A percentile compares a stretch with the other conserved stretches of the same genome.
Conservation (phyloP, 805 yeast genomes). For the Lachancea kluyveri region DNA sequence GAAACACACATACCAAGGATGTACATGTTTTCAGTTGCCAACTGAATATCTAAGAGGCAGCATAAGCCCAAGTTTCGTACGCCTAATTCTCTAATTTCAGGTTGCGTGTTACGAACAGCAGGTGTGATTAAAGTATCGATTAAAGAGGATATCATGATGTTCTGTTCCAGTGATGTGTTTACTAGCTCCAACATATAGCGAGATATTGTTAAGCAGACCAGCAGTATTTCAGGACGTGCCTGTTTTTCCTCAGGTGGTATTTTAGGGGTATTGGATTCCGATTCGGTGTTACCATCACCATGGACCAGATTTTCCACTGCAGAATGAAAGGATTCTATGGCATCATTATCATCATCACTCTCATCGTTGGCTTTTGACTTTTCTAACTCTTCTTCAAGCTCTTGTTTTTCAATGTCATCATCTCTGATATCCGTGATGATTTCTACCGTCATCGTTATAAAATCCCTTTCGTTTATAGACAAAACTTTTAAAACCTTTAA, state of each 20-base stretch:
- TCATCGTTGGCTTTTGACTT: conserved; percentile 15
- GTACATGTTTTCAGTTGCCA: conserved; percentile 60
- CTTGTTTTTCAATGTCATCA: conserved; percentile 40
- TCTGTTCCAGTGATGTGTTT: conserved; percentile 57
- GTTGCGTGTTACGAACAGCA: conserved; percentile 57
- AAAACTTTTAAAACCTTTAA: conserved; percentile 61
- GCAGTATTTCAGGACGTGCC: conserved; percentile 37
- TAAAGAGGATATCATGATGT: conserved; percentile 59
- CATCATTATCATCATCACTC: conserved; percentile 30
- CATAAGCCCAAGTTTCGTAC: conserved; percentile 73
- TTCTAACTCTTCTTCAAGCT: conserved; percentile 18
- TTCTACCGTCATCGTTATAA: conserved; percentile 78
- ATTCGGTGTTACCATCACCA: conserved; percentile 16
- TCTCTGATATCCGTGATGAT: conserved; percentile 81
- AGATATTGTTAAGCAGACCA: conserved; percentile 63
- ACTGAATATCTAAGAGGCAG: conserved; percentile 58
- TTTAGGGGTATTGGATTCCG: conserved; percentile 15
- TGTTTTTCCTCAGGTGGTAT: conserved; percentile 28
- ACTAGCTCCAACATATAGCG: conserved; percentile 64
- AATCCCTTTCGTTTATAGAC: conserved; percentile 77
- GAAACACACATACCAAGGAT: conserved; percentile 66
- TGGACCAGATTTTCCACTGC: conserved; percentile 36
- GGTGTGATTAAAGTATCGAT: conserved; percentile 75
- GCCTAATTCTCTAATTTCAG: conserved; percentile 56
- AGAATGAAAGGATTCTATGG: conserved; percentile 41